Conservation (phyloP, 1,139 yeast species). For the Magnusiomyces paraingens region DNA sequence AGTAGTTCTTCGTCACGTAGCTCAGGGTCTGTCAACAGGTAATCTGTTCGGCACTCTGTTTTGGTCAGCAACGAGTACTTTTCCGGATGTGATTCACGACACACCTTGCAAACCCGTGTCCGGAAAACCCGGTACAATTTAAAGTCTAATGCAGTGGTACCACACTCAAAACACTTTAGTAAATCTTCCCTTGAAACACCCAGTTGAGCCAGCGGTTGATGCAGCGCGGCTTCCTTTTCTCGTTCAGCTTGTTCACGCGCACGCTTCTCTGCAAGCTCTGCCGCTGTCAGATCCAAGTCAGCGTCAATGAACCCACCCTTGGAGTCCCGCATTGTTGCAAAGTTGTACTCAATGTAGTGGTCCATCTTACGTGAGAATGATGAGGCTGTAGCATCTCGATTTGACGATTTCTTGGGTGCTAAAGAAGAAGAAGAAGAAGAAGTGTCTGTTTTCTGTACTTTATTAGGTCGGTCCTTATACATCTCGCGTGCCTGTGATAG, state of each 20-base stretch:
- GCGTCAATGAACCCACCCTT: slow-evolving; percentile 76
- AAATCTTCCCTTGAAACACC: slow-evolving; percentile 47
- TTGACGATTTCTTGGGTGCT: background rate
- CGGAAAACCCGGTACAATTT: slow-evolving; percentile 61
- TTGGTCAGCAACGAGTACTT: slow-evolving; percentile 87
- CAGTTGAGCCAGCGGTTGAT: slow-evolving; percentile 25
- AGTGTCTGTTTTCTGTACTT: background rate
- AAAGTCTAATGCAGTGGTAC: slow-evolving; percentile 66
- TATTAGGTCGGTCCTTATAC: background rate
- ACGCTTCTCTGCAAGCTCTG: slow-evolving; percentile 40
- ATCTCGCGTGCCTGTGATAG: background rate
- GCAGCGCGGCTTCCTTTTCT: slow-evolving; percentile 51
- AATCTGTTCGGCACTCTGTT: slow-evolving; percentile 92
- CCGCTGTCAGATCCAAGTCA: slow-evolving; percentile 22
- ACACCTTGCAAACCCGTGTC: slow-evolving; percentile 69
- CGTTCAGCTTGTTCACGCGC: slow-evolving; percentile 53
- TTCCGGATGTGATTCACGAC: slow-evolving; percentile 69
- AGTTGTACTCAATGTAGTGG: slow-evolving; percentile 79
- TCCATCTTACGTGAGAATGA: slow-evolving; percentile 29
- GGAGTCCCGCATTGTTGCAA: slow-evolving; percentile 81
- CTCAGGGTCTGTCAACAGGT: slow-evolving; percentile 88
- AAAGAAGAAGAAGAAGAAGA: background rate
- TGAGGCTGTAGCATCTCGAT: background rate
- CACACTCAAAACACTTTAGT: slow-evolving; percentile 79
- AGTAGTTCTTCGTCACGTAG: slow-evolving; percentile 61